Evolutionary conservation across 805 yeast genomes (phyloP).

Genomic region (Starmerella apicola): DNA sequence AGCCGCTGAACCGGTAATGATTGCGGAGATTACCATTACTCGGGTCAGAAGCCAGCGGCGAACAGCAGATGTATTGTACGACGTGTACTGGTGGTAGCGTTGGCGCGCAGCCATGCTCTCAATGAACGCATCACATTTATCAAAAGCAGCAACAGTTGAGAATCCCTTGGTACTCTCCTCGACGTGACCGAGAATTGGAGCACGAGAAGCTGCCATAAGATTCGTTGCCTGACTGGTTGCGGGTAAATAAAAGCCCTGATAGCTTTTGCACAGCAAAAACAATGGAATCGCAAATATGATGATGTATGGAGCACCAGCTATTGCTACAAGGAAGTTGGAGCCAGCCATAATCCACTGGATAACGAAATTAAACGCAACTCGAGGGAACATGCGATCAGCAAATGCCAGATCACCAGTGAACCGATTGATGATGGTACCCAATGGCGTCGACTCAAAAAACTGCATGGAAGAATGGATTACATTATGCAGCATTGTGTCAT

Average conservation of each 20-base stretch:
- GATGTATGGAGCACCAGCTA: conserved; percentile 78
- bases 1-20: conserved; percentile 67
- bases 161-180: conserved; percentile 66
- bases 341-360: conserved; percentile 24
- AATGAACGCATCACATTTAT: conserved; percentile 43
- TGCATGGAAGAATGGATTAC: conserved; percentile 84
- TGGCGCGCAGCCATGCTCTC: conserved; percentile 32
- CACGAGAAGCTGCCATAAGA: conserved; percentile 45
- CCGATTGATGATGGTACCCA: conserved; percentile 79
- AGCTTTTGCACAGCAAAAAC: conserved; percentile 43
- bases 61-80: conserved; percentile 60
- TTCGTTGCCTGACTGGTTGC: conserved; percentile 62
- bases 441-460: conserved; percentile 87
- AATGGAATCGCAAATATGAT: conserved; percentile 54
- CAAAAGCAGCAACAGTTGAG: conserved; percentile 55
- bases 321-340: conserved; percentile 38
- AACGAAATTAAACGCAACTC: conserved; percentile 27
- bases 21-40: conserved; percentile 76
- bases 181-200: conserved; percentile 62
- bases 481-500: conserved; percentile 55
- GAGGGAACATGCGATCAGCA: conserved; percentile 54
- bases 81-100: conserved; percentile 23
- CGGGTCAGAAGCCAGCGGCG: conserved; percentile 57
- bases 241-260: conserved; percentile 48
- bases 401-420: conserved; percentile 80